These are phyloP conservation scores for Irpex sp. DNA, from an alignment of 1,284 basidiomycete species.

Conservation along the genomic window DNA sequence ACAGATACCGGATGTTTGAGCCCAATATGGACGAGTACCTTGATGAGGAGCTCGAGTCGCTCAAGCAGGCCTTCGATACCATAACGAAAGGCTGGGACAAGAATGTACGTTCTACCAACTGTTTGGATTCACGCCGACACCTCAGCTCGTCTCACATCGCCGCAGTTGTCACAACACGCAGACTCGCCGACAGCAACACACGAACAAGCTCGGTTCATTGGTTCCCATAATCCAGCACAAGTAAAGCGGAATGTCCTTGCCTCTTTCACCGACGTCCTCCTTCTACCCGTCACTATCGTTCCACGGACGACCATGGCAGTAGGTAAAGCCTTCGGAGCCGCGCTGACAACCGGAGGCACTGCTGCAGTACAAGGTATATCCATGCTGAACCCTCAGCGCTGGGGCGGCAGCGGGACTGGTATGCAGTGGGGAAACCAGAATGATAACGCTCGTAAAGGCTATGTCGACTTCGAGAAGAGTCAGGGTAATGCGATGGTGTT, in stretches of 20 bases:
- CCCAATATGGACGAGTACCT: constrained; percentile 96
- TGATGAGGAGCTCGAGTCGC: constrained; percentile 85
- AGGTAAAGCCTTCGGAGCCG: constrained; percentile 69
- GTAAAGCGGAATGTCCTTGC: constrained; percentile 92
- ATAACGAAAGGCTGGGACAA: constrained; percentile 82
- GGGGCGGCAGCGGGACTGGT: constrained; percentile 47
- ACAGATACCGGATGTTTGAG: constrained; percentile 90
- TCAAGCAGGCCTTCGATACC: constrained; percentile 70
- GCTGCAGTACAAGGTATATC: constrained; percentile 82
- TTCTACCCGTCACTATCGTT: constrained; percentile 94
- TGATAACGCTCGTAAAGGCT: constrained; percentile 25
- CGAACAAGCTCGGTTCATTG: constrained; percentile 66
- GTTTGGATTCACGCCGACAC: neutral
- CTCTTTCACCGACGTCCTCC: constrained; percentile 85
- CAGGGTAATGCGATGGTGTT: constrained; percentile 48
- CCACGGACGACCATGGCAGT: constrained; percentile 68
- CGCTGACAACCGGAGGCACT: constrained; percentile 62
- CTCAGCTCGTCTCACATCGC: neutral
- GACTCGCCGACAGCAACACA: constrained; percentile 27
- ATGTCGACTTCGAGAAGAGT: constrained; percentile 39
- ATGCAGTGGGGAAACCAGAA: constrained; percentile 20
- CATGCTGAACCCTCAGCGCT: constrained; percentile 85
- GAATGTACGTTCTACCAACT: constrained; percentile 39
- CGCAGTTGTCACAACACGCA: constrained; percentile 22
- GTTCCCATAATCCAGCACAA: constrained; percentile 84